Percentiles rank a stretch among this genome's conserved stretches.
Conservation (phyloP, 805 yeast genomes). For the Suhomyces tanzawaensis region DNA sequence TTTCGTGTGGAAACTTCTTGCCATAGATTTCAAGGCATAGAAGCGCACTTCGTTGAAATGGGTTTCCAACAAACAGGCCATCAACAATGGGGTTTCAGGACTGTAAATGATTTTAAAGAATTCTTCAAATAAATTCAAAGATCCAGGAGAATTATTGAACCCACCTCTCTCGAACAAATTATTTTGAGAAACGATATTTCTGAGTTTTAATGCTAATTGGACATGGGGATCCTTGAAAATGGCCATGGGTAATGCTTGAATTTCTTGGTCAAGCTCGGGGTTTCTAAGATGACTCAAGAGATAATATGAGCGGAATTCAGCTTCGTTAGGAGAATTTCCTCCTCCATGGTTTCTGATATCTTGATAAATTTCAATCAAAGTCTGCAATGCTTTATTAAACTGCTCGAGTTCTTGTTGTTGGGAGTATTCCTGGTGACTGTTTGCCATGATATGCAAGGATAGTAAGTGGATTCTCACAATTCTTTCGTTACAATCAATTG, state of each 20-base stretch:
- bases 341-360: conserved; percentile 74
- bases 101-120: conserved; percentile 59
- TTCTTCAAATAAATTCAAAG: conserved; percentile 55
- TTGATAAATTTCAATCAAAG: conserved; percentile 81
- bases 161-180: conserved; percentile 54
- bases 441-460: conserved; percentile 83
- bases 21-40: conserved; percentile 65
- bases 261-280: conserved; percentile 75
- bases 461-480: conserved; percentile 86
- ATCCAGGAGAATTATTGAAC: conserved; percentile 50
- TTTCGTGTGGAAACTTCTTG: conserved; percentile 64
- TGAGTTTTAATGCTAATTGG: conserved; percentile 68
- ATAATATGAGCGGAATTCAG: conserved; percentile 90
- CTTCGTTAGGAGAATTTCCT: conserved; percentile 73
- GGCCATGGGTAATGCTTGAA: conserved; percentile 62
- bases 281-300: conserved; percentile 77
- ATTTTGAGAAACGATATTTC: conserved; percentile 66
- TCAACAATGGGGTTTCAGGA: conserved; percentile 55
- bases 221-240: conserved; percentile 56
- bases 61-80: conserved; percentile 74
- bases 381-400: conserved; percentile 84
- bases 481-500: conserved; percentile 86
- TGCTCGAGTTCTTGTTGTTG: conserved; percentile 96
- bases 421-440: conserved; percentile 65
- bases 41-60: conserved; percentile 78